Percentiles rank a stretch among this genome's conserved stretches.
Conservation (phyloP, 1,284 basidiomycete genomes). For the Sphagnurus paluster region DNA sequence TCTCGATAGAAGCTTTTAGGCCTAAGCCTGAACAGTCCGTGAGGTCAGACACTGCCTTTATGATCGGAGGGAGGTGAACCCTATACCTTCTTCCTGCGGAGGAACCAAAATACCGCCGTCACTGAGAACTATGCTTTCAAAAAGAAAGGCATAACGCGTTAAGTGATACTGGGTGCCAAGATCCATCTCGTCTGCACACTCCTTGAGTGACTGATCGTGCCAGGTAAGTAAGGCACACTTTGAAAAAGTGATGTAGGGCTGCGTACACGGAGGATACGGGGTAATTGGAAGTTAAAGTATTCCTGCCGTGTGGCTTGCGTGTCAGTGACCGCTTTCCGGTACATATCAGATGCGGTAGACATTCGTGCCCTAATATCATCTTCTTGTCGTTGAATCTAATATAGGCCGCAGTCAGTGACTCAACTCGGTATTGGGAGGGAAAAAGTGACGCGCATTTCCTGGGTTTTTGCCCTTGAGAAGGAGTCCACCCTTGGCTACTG, state of each 20-base stretch:
- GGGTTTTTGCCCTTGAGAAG: constrained; percentile 94
- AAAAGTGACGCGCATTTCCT: constrained; percentile 66
- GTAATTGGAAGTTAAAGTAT: constrained; percentile 96
- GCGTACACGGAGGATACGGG: constrained; percentile 87
- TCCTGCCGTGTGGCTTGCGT: constrained; percentile 92
- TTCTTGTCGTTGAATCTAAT: constrained; percentile 93
- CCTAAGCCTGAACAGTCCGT: constrained; percentile 64
- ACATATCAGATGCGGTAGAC: constrained; percentile 85
- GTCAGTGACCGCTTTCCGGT: constrained; percentile 89
- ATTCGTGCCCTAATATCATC: constrained; percentile 90
- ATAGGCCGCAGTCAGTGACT: no score
- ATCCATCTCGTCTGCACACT: constrained; percentile 95
- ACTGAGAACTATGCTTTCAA: constrained; percentile 86
- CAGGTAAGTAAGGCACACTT: constrained; percentile 42
- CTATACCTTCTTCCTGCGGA: constrained; percentile 61
- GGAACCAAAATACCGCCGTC: constrained; percentile 88
- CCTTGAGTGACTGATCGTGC: constrained; percentile 83
- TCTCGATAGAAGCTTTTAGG: constrained; percentile 84
- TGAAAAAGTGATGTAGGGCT: constrained; percentile 46
- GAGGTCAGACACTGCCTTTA: no score
- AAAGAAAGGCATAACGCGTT: constrained; percentile 91
- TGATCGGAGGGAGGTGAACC: constrained; percentile 14
- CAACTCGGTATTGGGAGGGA: no score
- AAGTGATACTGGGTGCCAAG: constrained; percentile 97
- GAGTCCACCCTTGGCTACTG: constrained; percentile 89